Conservation (phyloP, 768 basidiomycete species). For the Leccinum fibrillosum region DNA sequence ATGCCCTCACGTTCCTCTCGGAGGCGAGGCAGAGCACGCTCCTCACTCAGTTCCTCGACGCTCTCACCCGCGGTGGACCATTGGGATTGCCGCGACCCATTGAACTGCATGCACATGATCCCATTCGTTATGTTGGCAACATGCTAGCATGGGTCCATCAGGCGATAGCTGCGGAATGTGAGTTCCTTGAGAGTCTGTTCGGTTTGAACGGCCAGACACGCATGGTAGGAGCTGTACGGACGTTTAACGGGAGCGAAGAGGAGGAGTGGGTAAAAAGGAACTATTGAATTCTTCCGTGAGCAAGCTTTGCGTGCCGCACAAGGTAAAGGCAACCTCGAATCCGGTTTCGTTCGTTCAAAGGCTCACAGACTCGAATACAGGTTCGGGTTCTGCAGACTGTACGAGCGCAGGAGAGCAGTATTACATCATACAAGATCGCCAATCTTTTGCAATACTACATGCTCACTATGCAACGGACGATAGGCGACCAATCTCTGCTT, state of each 20-base stretch:
- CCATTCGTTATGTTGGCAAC: slow-evolving; percentile 93
- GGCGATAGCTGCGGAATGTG: slow-evolving; percentile 89
- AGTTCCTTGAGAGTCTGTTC: slow-evolving; percentile 89
- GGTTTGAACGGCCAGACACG: slow-evolving; percentile 48
- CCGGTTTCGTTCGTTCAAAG: not conserved
- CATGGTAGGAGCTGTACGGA: slow-evolving; percentile 75
- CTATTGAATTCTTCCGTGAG: slow-evolving; percentile 80
- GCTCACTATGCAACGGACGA: slow-evolving; percentile 88
- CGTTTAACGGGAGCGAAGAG: slow-evolving; percentile 54
- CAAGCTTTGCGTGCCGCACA: slow-evolving; percentile 85
- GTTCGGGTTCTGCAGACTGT: slow-evolving; percentile 91
- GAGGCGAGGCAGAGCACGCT: slow-evolving; percentile 80
- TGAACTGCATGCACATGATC: slow-evolving; percentile 97
- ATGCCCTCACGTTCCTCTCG: slow-evolving; percentile 72
- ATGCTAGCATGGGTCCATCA: slow-evolving; percentile 99
- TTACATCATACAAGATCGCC: slow-evolving; percentile 88
- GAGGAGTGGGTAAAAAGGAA: slow-evolving; percentile 74
- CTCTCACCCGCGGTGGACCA: slow-evolving; percentile 84
- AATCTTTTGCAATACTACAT: slow-evolving; percentile 95
- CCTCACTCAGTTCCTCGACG: slow-evolving; percentile 78
- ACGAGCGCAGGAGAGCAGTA: slow-evolving; percentile 89
- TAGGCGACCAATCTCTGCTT: slow-evolving; percentile 79
- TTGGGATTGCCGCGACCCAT: slow-evolving; percentile 88
- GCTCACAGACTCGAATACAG: slow-evolving; percentile 35
- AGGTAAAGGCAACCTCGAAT: slow-evolving; percentile 42